Evolutionary conservation across 1,139 yeast species (phyloP), one percentile per base, ranked within the genome.

Genomic region (Diutina pseudorugosa): DNA sequence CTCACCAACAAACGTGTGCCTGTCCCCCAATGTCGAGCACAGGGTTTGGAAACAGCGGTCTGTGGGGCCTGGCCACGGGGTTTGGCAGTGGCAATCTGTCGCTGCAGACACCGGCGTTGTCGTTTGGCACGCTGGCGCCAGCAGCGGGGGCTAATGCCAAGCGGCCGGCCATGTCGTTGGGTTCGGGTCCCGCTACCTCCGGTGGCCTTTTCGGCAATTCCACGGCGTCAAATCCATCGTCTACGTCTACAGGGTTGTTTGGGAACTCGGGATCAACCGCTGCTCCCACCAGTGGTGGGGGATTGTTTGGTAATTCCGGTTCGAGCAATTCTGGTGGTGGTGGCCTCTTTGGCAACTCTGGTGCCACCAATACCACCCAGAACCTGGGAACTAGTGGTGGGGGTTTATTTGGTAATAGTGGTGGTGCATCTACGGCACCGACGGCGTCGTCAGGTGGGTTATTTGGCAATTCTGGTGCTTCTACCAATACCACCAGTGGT

Each of bases 231-330:
- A 18, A 14, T 12, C 40, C 41, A 8, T 9, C 41, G 5, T 41
- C 40, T 2, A 8, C 50, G 11, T 9, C 42, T 3, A 55, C 55
- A 19, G 56, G 57, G 1, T 56, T 56, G 40, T 53, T 53, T 25
- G 55, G 55, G n/a, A 51, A 41, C 14, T 44, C 43, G 8, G 20
- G 18, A 12, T 30, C 36, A 3, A 42, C 11, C 14, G 9, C 23
- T 19, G n/a, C 25, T 6, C 4, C 43, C 20, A 41, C 18, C 7
- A 23, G 7, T 18, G n/a, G 20, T n/a, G 43, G 43, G 20, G 47
- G 36, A n/a, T 25, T 25, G 20, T 25, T 16, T 45, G 36, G 36
- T 11, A 19, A n/a, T n/a, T n/a, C n/a, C n/a, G n/a, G n/a, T n/a
- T n/a, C n/a, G n/a, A 25, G 21, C 14, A 43, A 14, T 12, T 36